These are phyloP conservation scores for Syzygium jambos DNA, from an alignment of 345 rosid species.

Conservation along the genomic window DNA sequence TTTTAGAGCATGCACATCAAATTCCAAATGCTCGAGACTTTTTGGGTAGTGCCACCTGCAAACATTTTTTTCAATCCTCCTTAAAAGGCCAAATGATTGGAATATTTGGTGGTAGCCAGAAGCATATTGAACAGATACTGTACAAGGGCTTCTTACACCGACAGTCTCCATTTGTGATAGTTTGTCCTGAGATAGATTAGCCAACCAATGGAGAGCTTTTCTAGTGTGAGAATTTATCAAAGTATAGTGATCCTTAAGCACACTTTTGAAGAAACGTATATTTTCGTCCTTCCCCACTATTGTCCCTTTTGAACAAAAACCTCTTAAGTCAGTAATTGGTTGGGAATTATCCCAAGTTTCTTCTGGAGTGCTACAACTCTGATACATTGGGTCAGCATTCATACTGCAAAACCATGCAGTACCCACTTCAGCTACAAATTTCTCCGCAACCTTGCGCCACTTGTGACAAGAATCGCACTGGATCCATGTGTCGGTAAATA, in stretches of 20 bases:
- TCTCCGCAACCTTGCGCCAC: constrained; percentile 73
- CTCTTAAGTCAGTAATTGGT: constrained; percentile 57
- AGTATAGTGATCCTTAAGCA: constrained; percentile 59
- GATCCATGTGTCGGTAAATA: constrained; percentile 62
- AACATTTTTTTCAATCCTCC: constrained; percentile 50
- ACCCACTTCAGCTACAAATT: constrained; percentile 27
- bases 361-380: constrained; percentile 66
- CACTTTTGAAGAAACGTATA: constrained; percentile 59
- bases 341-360: constrained; percentile 59
- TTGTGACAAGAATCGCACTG: constrained; percentile 90
- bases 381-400: constrained; percentile 59
- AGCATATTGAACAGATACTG: constrained; percentile 28
- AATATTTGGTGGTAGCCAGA: constrained; percentile 51
- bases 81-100: constrained; percentile 71
- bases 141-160: constrained; percentile 63
- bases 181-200: constrained; percentile 50
- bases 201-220: constrained; percentile 81
- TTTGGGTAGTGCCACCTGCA: constrained; percentile 74
- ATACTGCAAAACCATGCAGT: constrained; percentile 94
- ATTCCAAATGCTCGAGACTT: constrained; percentile 60
- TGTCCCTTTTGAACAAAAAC: constrained; percentile 62
- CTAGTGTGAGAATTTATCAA: constrained; percentile 38
- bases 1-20: constrained; percentile 82
- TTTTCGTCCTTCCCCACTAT: constrained; percentile 52
- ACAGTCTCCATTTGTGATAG: constrained; percentile 77